Evolutionary conservation across 257 asterid genomes (phyloP).

Genomic region (Solanum chaucha): DNA sequence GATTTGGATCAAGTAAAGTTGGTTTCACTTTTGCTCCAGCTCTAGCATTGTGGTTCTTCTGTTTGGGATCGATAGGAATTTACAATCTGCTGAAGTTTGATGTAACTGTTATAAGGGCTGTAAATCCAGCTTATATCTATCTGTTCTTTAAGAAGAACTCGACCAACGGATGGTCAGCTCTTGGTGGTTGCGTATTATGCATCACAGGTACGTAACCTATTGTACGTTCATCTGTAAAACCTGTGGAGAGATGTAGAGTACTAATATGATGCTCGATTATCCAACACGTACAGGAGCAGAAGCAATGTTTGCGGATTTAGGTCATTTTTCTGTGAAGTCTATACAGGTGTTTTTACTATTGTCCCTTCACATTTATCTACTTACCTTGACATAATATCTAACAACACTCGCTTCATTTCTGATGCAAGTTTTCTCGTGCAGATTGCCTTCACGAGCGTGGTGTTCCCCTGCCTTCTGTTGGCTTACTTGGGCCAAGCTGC

Average conservation of each 20-base stretch:
- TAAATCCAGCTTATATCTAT: slow-evolving; percentile 79
- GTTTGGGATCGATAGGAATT: slow-evolving; percentile 73
- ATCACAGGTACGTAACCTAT: slow-evolving; percentile 66
- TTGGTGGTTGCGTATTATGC: slow-evolving; percentile 97
- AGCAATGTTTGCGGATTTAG: slow-evolving; percentile 98
- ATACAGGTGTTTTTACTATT: slow-evolving; percentile 51
- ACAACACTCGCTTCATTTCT: not conserved
- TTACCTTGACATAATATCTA: not conserved
- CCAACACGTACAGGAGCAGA: slow-evolving; percentile 59
- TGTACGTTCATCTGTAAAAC: not conserved
- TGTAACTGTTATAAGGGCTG: slow-evolving; percentile 54
- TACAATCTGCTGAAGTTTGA: slow-evolving; percentile 72
- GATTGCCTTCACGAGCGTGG: slow-evolving; percentile 83
- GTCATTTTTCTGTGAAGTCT: slow-evolving; percentile 85
- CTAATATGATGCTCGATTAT: not conserved
- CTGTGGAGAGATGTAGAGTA: not conserved
- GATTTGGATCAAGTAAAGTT: slow-evolving; percentile 80
- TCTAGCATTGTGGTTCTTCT: slow-evolving; percentile 83
- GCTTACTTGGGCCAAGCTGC: slow-evolving; percentile 99
- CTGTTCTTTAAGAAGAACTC: slow-evolving; percentile 67
- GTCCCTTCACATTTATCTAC: not conserved
- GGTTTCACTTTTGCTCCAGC: slow-evolving; percentile 92
- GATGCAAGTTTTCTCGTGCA: slow-evolving; percentile 12
- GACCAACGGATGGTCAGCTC: slow-evolving; percentile 76
- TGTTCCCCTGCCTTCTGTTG: slow-evolving; percentile 88